Evolutionary conservation across 1,139 yeast species (phyloP).

Genomic region (Magnusiomyces paraingens): DNA sequence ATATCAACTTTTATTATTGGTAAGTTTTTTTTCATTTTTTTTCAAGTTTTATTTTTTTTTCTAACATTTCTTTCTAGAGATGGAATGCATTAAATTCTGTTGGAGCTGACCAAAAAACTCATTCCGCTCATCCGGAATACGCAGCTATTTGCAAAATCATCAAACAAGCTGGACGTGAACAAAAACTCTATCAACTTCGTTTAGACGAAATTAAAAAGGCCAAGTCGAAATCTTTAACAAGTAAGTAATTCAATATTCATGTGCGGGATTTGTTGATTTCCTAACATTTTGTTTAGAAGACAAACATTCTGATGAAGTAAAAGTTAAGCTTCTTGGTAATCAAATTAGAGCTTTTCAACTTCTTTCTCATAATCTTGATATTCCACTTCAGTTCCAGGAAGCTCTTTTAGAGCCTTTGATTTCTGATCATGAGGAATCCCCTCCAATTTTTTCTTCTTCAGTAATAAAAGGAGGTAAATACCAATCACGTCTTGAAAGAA

Average conservation of each 20-base stretch:
- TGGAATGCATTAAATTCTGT: slow-evolving; percentile 36
- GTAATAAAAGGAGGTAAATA: slow-evolving; percentile 14
- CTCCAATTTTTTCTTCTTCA: not conserved
- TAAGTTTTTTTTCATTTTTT: slow-evolving; percentile 18
- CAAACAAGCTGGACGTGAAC: slow-evolving; percentile 30
- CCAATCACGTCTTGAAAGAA: not conserved
- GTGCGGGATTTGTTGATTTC: not conserved
- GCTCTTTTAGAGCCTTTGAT: slow-evolving; percentile 34
- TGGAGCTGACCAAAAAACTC: slow-evolving; percentile 29
- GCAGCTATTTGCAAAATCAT: slow-evolving; percentile 32
- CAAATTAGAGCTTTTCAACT: slow-evolving; percentile 75
- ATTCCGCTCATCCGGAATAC: slow-evolving; percentile 30
- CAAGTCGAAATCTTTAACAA: slow-evolving; percentile 12
- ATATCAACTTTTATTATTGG: slow-evolving; percentile 32
- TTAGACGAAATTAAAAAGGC: slow-evolving; percentile 24
- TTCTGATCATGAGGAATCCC: slow-evolving; percentile 30
- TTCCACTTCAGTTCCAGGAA: slow-evolving; percentile 46
- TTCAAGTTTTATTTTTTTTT: not conserved
- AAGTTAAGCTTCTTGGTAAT: slow-evolving; percentile 47
- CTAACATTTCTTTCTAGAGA: slow-evolving; percentile 24
- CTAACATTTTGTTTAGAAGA: slow-evolving; percentile 2
- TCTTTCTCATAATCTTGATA: slow-evolving; percentile 67
- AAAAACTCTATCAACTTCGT: slow-evolving; percentile 35
- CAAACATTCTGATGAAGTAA: slow-evolving; percentile 29
- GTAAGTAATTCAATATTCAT: slow-evolving; percentile 1